Base-by-base conservation (phyloP, 2,329 filamentous ascomycete species). In the Penicillium sclerotiorum region DNA sequence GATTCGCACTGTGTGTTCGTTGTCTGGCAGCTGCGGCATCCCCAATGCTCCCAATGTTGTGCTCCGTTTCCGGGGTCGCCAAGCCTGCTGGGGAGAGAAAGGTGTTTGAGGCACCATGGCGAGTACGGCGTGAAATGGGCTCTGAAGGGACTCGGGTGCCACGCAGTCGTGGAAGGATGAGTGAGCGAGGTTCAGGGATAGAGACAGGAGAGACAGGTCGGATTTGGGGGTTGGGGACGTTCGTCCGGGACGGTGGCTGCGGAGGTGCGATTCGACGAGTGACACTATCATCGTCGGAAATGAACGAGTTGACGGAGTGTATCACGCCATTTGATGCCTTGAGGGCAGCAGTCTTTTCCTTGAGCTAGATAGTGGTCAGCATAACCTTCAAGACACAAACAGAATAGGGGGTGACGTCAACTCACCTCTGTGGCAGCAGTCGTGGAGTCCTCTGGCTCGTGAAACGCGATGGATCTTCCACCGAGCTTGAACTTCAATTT, bases 401-500 rank as follows among this genome's bases (percentile, higher is more conserved):
- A 33, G 13, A 13, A 36, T 25, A 35, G 4, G 35, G 17, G 5
- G 3, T 22, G 11, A 38, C 2, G n/a, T 27, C 38, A 6, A 44
- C 76, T 49, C 74, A 83, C 81, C 75, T 82, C 76, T 57, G 77
- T 73, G 25, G 84, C 64, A 50, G 80, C 77, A 48, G 77, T 70
- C 21, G 73, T 68, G 17, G 80, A 73, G 60, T 84, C 76, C 45
- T 87, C 82, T 3, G 82, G 78, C 67, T 88, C 85, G 49, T 80
- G 76, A 54, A 87, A 87, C 28, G 79, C 74, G n/a, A 84, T 79
- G 7, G 82, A 75, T 50, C 78, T 76, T 37, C 84, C 82, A 40
- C 83, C 82, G 28, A 88, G 75, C 44, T 87, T 84, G 61, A 95
- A 92, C 33, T 82, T 85, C 66, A 97, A 88, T 49, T 85, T 85